Evolutionary conservation across 331 rosid genomes (phyloP).

Genomic region (Pyrus hybrid): DNA sequence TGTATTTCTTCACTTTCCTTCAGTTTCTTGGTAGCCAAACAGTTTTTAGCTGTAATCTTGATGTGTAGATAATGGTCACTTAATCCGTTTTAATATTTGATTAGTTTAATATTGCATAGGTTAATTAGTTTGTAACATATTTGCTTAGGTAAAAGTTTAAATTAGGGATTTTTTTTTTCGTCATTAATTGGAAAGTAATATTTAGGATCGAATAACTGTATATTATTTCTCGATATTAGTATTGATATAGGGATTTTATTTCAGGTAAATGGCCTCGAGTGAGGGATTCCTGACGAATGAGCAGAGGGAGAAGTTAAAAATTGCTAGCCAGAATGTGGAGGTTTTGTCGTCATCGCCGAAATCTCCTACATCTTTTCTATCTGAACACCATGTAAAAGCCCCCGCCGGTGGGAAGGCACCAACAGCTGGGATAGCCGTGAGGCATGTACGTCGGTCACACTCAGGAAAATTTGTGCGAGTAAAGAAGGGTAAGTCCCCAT

Average conservation of each 20-base stretch:
- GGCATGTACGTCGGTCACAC: constrained; percentile 78
- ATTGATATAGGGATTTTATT: neutral
- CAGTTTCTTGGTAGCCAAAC: neutral
- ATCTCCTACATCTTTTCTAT: constrained; percentile 61
- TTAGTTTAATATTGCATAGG: neutral
- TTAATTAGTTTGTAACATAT: neutral
- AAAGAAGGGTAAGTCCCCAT: constrained; percentile 67
- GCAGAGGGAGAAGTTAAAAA: constrained; percentile 73
- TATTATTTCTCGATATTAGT: neutral
- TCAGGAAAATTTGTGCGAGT: constrained; percentile 75
- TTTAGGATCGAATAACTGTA: neutral
- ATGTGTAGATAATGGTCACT: neutral
- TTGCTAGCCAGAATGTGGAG: constrained; percentile 72
- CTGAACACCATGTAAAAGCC: constrained; percentile 72
- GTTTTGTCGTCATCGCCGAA: constrained; percentile 78
- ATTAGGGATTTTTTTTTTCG: neutral
- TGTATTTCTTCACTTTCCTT: neutral
- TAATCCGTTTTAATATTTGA: neutral
- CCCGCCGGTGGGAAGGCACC: constrained; percentile 76
- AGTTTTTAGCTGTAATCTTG: neutral
- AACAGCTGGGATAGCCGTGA: constrained; percentile 62
- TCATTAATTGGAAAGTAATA: neutral
- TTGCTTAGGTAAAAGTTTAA: neutral
- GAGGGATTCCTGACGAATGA: constrained; percentile 90
- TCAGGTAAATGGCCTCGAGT: constrained; percentile 55